Evolutionary conservation across 2,329 filamentous ascomycete species (phyloP), one percentile per base, ranked within the genome.

Genomic region (Penicillium concentricum): DNA sequence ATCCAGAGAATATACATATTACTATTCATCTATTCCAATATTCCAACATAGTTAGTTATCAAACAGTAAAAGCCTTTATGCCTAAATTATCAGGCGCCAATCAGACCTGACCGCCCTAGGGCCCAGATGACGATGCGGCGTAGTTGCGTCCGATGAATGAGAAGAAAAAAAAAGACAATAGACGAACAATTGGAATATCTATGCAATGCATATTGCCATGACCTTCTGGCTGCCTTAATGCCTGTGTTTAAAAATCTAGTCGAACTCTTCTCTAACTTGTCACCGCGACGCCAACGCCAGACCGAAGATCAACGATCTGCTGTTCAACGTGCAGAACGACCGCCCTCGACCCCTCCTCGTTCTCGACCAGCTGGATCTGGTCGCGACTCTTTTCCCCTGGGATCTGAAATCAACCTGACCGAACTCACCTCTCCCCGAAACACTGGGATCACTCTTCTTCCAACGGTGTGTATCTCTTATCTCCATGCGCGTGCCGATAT

Each of bases 241-340:
- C 44, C 58, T 52, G 50, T 66, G 42, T 63, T 64, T 35, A 53
- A 51, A 26, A 64, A 45, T 35, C 26, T 61, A 18, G 56, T 57
- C 32, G 58, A 61, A 5, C 44, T 63, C 41, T 49, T 64, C 39
- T 47, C 57, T 46, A 58, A 41, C n/a, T 47, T 62, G n/a, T 65
- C 63, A 24, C 64, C 62, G 39, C 60, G 55, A 60, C 60, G 57
- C 61, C 44, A 39, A 26, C 61, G 51, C 56, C 48, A 51, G 51
- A 43, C 53, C 35, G 51, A 63, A 50, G 52, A 60, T 58, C 59
- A 39, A 51, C 64, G 52, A 61, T 52, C 48, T 46, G 20, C 41
- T 34, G n/a, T 24, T 28, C 41, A 35, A 16, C 47, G 16, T 39
- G 32, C n/a, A 39, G 47, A 18, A 52, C 34, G 30, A 44, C 49